A percentile compares a stretch with the other conserved stretches of the same genome.
Conservation (phyloP, 768 basidiomycete genomes). For the Amanita phalloides region DNA sequence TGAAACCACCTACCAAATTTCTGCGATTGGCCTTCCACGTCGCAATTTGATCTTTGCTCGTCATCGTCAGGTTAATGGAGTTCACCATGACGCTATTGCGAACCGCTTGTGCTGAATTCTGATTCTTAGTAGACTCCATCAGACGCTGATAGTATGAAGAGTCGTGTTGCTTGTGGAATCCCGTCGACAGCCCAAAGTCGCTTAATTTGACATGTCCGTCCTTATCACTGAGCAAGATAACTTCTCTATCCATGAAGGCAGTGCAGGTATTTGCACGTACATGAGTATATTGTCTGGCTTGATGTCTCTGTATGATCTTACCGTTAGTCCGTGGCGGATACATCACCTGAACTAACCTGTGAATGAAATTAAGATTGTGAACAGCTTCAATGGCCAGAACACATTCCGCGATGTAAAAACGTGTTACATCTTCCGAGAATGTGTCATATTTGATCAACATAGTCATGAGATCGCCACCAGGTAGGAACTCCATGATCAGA, state of each 20-base stretch:
- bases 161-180: conserved; percentile 97
- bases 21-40: conserved; percentile 99
- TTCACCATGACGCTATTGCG: conserved; percentile 97
- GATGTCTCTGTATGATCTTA: conserved; percentile 61
- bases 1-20: conserved; percentile 58
- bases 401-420: conserved; percentile 99
- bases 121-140: conserved; percentile 48
- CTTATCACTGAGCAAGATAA: conserved; percentile 46
- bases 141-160: conserved; percentile 90
- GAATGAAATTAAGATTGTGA: conserved; percentile 94
- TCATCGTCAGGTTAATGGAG: conserved; percentile 93
- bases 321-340: neutral
- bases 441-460: conserved; percentile 99
- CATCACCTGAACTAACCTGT: conserved; percentile 47
- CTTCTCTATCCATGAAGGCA: neutral
- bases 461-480: conserved; percentile 98
- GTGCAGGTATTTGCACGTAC: conserved; percentile 15
- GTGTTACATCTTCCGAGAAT: conserved; percentile 94
- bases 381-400: conserved; percentile 96
- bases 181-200: conserved; percentile 98
- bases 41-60: conserved; percentile 85
- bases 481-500: conserved; percentile 98
- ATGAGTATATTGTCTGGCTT: conserved; percentile 91
- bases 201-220: conserved; percentile 96
- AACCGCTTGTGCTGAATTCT: conserved; percentile 33